Conservation (phyloP, 73 alveolate species). For the Paramecium sonneborni region DNA sequence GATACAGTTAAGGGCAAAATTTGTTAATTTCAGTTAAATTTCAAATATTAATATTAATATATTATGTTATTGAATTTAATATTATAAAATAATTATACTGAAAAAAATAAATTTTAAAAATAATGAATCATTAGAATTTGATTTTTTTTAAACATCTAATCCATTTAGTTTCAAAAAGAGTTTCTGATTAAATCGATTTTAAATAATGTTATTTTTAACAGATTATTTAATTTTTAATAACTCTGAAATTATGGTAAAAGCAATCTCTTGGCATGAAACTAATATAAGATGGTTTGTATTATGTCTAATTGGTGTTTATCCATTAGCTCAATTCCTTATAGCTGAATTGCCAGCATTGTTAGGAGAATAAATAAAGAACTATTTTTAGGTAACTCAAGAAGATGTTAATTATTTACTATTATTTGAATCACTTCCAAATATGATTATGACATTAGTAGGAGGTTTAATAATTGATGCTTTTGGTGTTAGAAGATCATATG, state of each 20-base stretch:
- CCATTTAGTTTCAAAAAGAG: too few species aligned
- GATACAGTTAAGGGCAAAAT: too few species aligned
- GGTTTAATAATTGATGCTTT: conserved; percentile 83
- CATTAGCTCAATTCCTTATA: neutral
- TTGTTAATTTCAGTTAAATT: too few species aligned
- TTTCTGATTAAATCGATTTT: neutral
- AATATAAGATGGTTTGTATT: neutral
- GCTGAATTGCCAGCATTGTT: neutral
- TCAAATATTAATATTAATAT: too few species aligned
- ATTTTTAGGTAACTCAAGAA: neutral
- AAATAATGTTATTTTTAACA: neutral
- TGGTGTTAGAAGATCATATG: conserved; percentile 32
- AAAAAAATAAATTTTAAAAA: too few species aligned
- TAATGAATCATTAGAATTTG: too few species aligned
- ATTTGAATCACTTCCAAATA: neutral
- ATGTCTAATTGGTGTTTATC: neutral
- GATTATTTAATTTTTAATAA: neutral
- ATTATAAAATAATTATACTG: too few species aligned
- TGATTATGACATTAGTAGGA: conserved; percentile 75
- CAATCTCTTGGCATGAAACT: neutral
- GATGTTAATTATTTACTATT: neutral
- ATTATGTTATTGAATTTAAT: too few species aligned
- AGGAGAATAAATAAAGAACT: neutral
- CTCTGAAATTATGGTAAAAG: neutral
- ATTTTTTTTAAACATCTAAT: too few species aligned